These are phyloP conservation scores for Trichoderma sp. DNA, from an alignment of 2,329 filamentous ascomycete species.

Conservation along the genomic window DNA sequence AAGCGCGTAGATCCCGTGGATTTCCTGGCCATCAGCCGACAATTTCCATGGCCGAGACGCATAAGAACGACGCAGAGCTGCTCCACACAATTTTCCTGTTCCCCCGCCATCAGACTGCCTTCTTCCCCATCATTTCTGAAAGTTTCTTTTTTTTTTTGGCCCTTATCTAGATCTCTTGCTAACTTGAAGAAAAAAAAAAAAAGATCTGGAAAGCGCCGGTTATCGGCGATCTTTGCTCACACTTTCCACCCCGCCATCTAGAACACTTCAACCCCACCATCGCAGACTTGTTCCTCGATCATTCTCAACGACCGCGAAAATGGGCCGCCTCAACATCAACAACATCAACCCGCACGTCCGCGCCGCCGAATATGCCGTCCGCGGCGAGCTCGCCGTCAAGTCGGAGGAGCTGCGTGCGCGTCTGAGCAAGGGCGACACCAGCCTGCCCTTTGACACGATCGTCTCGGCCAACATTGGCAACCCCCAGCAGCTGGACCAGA, in stretches of 20 bases:
- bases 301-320: conserved; percentile 33
- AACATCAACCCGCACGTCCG: conserved; percentile 93
- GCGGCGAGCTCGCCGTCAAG: conserved; percentile 90
- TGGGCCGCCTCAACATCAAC: conserved; percentile 64
- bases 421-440: conserved; percentile 59
- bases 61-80: conserved; percentile 1
- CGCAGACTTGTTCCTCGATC: conserved; percentile 30
- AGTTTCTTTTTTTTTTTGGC: background rate
- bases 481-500: conserved; percentile 97
- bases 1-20: conserved; percentile 17
- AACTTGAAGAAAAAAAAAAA: conserved; percentile 10
- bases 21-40: conserved; percentile 16
- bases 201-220: conserved; percentile 21
- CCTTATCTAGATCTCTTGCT: background rate
- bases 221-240: conserved; percentile 19
- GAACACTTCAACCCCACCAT: conserved; percentile 37
- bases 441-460: conserved; percentile 82
- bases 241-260: conserved; percentile 28
- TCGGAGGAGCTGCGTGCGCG: conserved; percentile 85
- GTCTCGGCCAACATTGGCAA: conserved; percentile 99
- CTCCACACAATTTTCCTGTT: conserved; percentile 1
- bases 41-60: conserved; percentile 15
- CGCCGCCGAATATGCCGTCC: conserved; percentile 91
- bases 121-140: background rate
- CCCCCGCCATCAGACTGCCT: background rate